phyloP scores from a whole-genome alignment of 2,329 filamentous ascomycete genomes.

The Magnaporthiopsis rhizophila region DNA sequence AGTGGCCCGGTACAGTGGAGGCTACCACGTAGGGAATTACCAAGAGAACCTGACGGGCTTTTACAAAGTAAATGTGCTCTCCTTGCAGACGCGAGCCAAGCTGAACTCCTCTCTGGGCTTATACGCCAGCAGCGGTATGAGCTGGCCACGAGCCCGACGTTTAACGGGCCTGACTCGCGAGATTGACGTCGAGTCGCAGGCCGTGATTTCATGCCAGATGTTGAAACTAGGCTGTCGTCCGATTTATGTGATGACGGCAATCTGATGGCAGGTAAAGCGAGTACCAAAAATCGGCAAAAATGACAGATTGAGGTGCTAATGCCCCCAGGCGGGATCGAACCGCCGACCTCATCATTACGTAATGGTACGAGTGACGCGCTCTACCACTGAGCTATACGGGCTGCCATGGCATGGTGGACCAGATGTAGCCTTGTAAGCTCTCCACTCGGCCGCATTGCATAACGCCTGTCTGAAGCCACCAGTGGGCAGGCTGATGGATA shows the following conservation, averaged over 20 bases:
- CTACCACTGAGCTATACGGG: constrained; percentile 6
- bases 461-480: too few species aligned
- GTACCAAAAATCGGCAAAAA: background rate
- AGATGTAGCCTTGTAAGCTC: background rate
- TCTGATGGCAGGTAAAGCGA: too few species aligned
- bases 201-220: too few species aligned
- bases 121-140: constrained; percentile 1
- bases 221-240: too few species aligned
- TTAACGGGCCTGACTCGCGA: background rate
- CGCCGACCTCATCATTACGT: constrained; percentile 14
- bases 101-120: background rate
- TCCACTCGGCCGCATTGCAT: too few species aligned
- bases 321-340: constrained; percentile 14
- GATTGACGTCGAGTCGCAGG: background rate
- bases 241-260: too few species aligned
- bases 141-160: background rate
- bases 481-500: too few species aligned
- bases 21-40: background rate
- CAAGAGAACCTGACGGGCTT: background rate
- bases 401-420: background rate
- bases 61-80: background rate
- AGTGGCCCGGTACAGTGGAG: constrained; percentile 1
- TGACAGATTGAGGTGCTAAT: background rate
- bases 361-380: constrained; percentile 2
- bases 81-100: too few species aligned